phyloP scores from a whole-genome alignment of 352 stramenopile genomes.

The Peronospora tabacina region DNA sequence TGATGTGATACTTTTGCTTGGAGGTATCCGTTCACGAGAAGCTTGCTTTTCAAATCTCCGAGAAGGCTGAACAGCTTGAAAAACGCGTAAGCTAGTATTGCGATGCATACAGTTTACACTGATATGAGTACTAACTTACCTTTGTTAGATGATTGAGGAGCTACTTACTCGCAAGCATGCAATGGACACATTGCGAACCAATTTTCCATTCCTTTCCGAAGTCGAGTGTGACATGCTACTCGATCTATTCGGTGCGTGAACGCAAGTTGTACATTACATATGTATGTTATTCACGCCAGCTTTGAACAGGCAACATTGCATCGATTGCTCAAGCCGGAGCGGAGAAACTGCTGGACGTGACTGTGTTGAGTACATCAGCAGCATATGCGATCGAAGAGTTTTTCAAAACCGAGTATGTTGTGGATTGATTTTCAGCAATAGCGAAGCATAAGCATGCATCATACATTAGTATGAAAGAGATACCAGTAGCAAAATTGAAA shows the following conservation, averaged over 20 bases:
- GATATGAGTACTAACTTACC: background rate
- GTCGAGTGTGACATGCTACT: slow-evolving; percentile 76
- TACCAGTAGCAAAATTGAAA: background rate
- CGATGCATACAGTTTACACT: background rate
- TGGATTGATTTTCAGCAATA: slow-evolving; percentile 27
- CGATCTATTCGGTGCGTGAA: slow-evolving; percentile 54
- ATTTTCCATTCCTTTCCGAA: slow-evolving; percentile 48
- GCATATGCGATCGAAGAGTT: slow-evolving; percentile 65
- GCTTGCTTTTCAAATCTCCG: slow-evolving; percentile 34
- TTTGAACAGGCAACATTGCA: slow-evolving; percentile 38
- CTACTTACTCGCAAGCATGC: slow-evolving; percentile 43
- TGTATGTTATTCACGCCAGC: slow-evolving; percentile 3
- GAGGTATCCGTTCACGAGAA: slow-evolving; percentile 57
- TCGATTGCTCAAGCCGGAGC: slow-evolving; percentile 40
- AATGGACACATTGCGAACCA: slow-evolving; percentile 33
- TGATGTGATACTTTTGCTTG: background rate
- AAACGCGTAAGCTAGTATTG: slow-evolving; percentile 24
- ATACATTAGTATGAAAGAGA: background rate
- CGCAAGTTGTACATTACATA: background rate
- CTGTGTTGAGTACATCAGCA: slow-evolving; percentile 48
- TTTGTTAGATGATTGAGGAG: slow-evolving; percentile 37
- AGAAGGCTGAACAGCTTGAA: slow-evolving; percentile 38
- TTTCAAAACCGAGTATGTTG: slow-evolving; percentile 56
- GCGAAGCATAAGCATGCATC: background rate
- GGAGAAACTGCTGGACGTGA: slow-evolving; percentile 49